Conservation (phyloP, 2,329 filamentous ascomycete species). For the Penicillium digitatum region DNA sequence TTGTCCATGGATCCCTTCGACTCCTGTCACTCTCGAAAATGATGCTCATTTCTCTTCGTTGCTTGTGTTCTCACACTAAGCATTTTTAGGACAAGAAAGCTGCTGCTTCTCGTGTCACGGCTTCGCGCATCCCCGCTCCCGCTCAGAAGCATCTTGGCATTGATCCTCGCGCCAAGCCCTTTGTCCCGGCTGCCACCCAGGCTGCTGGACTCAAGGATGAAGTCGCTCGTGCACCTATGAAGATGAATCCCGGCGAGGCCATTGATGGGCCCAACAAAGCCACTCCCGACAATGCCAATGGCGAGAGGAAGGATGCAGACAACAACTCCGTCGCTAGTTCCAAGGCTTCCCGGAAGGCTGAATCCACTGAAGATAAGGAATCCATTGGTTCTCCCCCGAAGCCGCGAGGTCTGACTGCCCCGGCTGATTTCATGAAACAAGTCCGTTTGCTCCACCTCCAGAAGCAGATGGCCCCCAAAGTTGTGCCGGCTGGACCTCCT, state of each 20-base stretch:
- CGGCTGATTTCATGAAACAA: constrained; percentile 4
- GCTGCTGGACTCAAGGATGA: neutral
- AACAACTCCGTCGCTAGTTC: neutral
- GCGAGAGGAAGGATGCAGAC: neutral
- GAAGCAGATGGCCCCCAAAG: neutral
- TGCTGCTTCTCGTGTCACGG: neutral
- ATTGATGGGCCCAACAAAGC: neutral
- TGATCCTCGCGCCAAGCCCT: neutral
- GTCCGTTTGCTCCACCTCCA: neutral
- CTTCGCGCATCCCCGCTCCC: neutral
- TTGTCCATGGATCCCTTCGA: neutral
- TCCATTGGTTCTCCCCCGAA: neutral
- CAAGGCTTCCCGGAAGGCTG: neutral
- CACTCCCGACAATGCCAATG: neutral
- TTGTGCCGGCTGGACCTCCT: constrained; percentile 11
- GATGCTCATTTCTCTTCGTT: neutral
- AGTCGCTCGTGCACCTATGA: neutral
- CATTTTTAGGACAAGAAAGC: neutral
- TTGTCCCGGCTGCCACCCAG: neutral
- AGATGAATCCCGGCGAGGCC: neutral
- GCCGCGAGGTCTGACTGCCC: neutral
- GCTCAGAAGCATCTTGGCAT: neutral
- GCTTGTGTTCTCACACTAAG: too few relatives aligned
- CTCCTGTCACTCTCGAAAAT: neutral
- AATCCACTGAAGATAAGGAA: neutral